Conservation (phyloP, 2,329 filamentous ascomycete genomes). For the Pestalotiopsis sp. region DNA sequence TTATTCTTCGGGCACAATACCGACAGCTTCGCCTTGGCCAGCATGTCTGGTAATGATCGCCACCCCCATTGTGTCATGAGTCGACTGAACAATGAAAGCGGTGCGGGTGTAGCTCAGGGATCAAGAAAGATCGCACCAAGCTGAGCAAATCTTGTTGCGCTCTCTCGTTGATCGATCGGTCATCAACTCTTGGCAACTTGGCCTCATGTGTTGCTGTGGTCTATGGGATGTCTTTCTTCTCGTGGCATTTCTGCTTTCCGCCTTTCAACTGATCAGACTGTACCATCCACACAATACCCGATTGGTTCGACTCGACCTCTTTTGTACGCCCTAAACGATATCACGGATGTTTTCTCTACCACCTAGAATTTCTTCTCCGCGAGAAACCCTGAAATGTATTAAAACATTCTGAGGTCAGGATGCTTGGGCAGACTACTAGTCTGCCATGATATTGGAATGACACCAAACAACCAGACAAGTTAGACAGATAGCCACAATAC, state of each 20-base stretch:
- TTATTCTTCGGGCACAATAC: conserved; percentile 97
- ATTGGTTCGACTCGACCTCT: no score
- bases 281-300: no score
- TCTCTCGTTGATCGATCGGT: background rate
- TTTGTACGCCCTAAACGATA: no score
- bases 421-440: background rate
- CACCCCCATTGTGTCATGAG: conserved; percentile 87
- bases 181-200: background rate
- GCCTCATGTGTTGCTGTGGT: background rate
- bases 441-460: background rate
- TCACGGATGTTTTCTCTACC: background rate
- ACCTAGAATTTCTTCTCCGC: background rate
- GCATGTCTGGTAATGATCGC: conserved; percentile 78
- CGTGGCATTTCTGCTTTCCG: background rate
- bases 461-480: background rate
- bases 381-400: background rate
- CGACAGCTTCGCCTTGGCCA: conserved; percentile 81
- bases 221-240: background rate
- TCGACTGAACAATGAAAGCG: conserved; percentile 54
- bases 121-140: conserved; percentile 46
- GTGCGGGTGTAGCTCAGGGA: conserved; percentile 52
- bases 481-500: conserved; percentile 3
- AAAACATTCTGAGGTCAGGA: background rate
- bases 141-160: background rate
- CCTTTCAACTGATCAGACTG: background rate